phyloP scores from a whole-genome alignment of 148 eudicot species.

The Heliosperma pusillum region DNA sequence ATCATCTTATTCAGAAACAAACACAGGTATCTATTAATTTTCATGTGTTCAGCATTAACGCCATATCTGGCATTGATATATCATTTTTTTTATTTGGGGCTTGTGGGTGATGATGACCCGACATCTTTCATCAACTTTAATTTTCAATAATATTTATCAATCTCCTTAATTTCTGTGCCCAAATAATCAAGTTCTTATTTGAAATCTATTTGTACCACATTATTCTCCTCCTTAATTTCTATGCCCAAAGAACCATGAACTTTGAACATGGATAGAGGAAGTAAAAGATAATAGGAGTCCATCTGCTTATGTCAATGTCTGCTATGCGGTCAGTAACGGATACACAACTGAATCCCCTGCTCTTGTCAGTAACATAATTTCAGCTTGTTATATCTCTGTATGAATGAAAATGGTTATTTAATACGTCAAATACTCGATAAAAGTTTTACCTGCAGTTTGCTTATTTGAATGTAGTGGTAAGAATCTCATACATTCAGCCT shows the following conservation, averaged over 20 bases:
- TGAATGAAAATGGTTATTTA: not conserved
- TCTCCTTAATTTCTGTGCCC: too few species aligned
- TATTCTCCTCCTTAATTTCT: too few species aligned
- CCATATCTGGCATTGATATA: slow-evolving; percentile 7
- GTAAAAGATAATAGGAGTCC: not conserved
- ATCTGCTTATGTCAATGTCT: not conserved
- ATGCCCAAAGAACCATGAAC: too few species aligned
- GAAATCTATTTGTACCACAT: too few species aligned
- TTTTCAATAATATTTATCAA: too few species aligned
- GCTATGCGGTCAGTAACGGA: not conserved
- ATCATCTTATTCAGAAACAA: slow-evolving; percentile 95
- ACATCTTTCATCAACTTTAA: too few species aligned
- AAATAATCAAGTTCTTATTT: too few species aligned
- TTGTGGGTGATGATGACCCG: too few species aligned
- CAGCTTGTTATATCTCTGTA: not conserved
- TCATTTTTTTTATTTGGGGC: not conserved
- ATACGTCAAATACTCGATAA: not conserved
- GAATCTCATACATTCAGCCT: not conserved
- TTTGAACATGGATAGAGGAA: not conserved
- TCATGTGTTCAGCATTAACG: not conserved
- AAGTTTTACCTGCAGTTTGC: not conserved
- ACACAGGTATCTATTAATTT: slow-evolving; percentile 48
- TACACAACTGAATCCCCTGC: not conserved
- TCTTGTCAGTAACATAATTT: not conserved
- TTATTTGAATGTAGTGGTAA: not conserved